Conservation (phyloP, 805 yeast species). For the Sugiyamaella chiloensis region DNA sequence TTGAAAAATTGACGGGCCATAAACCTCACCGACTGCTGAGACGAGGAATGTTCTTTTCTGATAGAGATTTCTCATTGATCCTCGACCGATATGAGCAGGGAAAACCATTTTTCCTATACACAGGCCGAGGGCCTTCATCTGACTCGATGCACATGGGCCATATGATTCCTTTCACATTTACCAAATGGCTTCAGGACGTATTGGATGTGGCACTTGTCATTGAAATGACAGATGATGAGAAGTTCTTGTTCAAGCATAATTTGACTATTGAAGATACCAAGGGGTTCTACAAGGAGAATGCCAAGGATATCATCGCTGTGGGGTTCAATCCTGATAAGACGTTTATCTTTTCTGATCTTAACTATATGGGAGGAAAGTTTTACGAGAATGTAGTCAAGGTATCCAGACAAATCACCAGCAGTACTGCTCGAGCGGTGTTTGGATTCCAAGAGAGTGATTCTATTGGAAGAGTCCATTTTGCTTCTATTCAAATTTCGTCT, state of each 20-base stretch:
- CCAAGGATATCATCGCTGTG: conserved; percentile 87
- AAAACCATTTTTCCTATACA: conserved; percentile 90
- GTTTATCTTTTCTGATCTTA: conserved; percentile 87
- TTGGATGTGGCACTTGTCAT: conserved; percentile 94
- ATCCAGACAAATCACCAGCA: conserved; percentile 91
- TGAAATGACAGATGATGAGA: conserved; percentile 95
- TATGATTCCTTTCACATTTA: conserved; percentile 90
- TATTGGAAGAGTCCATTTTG: conserved; percentile 93
- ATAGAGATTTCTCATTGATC: conserved; percentile 62
- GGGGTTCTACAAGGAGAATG: conserved; percentile 73
- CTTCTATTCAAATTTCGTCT: conserved; percentile 92
- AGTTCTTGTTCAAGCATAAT: conserved; percentile 88
- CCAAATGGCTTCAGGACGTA: conserved; percentile 97
- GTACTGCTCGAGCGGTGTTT: conserved; percentile 96
- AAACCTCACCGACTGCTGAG: conserved; percentile 87
- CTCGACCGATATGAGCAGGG: conserved; percentile 90
- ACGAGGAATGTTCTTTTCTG: conserved; percentile 90
- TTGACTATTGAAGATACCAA: conserved; percentile 87
- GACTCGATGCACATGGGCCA: conserved; percentile 97
- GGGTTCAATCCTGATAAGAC: conserved; percentile 96
- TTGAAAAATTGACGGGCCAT: conserved; percentile 78
- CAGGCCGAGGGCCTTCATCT: conserved; percentile 96
- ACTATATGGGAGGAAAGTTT: conserved; percentile 89
- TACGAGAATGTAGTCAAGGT: conserved; percentile 92
- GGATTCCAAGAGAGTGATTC: conserved; percentile 94